phyloP scores from a whole-genome alignment of 441 rosid species.

The Gossypium laxum region DNA sequence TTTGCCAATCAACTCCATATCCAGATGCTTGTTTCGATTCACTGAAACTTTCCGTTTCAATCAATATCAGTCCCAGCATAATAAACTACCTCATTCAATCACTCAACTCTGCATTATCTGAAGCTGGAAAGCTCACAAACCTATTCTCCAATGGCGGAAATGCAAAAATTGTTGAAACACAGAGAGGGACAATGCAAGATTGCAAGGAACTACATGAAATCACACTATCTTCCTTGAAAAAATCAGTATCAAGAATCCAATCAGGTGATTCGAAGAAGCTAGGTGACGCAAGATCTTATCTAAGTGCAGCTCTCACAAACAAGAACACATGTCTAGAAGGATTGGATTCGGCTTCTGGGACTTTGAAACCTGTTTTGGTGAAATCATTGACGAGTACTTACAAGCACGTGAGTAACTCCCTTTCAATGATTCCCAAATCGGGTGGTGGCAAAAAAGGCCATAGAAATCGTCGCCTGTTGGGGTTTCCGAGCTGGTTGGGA shows the following conservation, averaged over 20 bases:
- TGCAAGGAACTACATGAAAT: slow-evolving; percentile 69
- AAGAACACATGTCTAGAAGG: slow-evolving; percentile 79
- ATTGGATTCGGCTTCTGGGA: slow-evolving; percentile 58
- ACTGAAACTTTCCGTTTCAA: slow-evolving; percentile 53
- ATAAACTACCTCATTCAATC: slow-evolving; percentile 45
- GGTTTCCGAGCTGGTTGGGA: slow-evolving; percentile 48
- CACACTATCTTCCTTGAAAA: slow-evolving; percentile 37
- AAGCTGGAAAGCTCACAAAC: slow-evolving; percentile 44
- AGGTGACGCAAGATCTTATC: slow-evolving; percentile 50
- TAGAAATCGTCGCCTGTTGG: slow-evolving; percentile 36
- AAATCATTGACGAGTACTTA: slow-evolving; percentile 38
- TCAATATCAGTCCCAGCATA: slow-evolving; percentile 47
- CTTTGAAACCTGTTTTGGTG: slow-evolving; percentile 39
- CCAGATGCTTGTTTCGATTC: slow-evolving; percentile 61
- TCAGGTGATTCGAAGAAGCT: slow-evolving; percentile 30
- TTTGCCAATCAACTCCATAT: slow-evolving; percentile 51
- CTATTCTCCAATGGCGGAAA: slow-evolving; percentile 29
- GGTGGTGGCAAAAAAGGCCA: slow-evolving; percentile 10
- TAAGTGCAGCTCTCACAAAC: slow-evolving; percentile 75
- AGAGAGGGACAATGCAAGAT: slow-evolving; percentile 63
- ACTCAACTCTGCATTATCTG: slow-evolving; percentile 51
- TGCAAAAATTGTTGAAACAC: slow-evolving; percentile 41
- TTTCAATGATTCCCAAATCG: slow-evolving; percentile 44
- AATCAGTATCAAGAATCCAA: slow-evolving; percentile 36
- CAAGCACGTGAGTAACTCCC: slow-evolving; percentile 65